phyloP scores from a whole-genome alignment of 75 land plant genomes.

The Azolla pinnata region DNA sequence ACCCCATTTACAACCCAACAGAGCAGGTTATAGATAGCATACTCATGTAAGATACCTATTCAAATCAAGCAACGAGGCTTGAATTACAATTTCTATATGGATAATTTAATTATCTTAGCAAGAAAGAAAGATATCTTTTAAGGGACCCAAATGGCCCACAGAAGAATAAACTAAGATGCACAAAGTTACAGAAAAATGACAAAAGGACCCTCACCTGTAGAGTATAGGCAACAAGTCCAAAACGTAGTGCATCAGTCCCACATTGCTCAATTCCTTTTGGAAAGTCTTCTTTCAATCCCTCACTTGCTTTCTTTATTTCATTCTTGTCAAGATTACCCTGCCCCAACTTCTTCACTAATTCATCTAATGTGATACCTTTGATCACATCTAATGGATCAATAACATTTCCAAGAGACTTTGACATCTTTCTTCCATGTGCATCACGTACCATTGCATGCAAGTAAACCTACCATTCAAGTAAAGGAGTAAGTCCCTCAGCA shows the following conservation, averaged over 20 bases:
- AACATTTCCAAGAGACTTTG: constrained; percentile 96
- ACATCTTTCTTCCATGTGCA: constrained; percentile 99
- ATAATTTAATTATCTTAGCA: constrained; percentile 84
- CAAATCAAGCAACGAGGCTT: constrained; percentile 27
- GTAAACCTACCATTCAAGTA: too few species aligned
- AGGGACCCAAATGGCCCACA: neutral
- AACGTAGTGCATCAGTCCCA: constrained; percentile 96
- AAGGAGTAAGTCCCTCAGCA: constrained; percentile 1
- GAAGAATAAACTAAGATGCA: neutral
- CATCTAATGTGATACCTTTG: constrained; percentile 72
- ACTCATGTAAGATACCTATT: too few species aligned
- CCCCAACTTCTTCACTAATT: constrained; percentile 65
- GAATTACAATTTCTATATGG: constrained; percentile 55
- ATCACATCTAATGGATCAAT: constrained; percentile 96
- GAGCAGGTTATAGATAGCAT: neutral
- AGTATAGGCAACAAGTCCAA: constrained; percentile 86
- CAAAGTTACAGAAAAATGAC: neutral
- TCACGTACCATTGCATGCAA: constrained; percentile 97
- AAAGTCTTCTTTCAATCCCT: constrained; percentile 68
- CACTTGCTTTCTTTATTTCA: constrained; percentile 63
- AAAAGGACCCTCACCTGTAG: constrained; percentile 57
- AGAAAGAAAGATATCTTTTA: constrained; percentile 24
- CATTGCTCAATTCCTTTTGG: constrained; percentile 91
- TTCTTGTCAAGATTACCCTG: constrained; percentile 74
- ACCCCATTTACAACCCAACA: neutral